Conservation (phyloP, 768 basidiomycete genomes). For the Suillus americanus region DNA sequence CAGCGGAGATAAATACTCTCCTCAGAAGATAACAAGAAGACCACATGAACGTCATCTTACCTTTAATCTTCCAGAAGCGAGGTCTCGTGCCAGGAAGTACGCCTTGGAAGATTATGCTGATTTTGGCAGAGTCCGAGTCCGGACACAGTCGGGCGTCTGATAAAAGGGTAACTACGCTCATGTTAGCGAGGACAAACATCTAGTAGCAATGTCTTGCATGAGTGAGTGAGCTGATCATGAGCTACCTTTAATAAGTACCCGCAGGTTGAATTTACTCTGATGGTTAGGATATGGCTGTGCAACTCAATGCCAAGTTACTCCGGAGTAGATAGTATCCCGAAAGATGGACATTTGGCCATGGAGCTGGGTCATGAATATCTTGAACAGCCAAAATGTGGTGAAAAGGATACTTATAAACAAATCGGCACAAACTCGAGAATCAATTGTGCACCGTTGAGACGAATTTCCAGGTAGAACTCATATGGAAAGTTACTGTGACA, state of each 20-base stretch:
- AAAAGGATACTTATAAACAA: neutral
- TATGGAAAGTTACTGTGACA: too few relatives aligned
- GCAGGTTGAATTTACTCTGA: too few relatives aligned
- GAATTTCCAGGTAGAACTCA: too few relatives aligned
- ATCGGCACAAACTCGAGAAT: neutral
- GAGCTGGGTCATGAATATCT: neutral
- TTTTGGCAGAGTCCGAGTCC: neutral
- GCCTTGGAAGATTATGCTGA: neutral
- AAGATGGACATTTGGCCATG: neutral
- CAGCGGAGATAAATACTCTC: neutral
- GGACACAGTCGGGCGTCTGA: neutral
- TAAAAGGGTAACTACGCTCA: neutral
- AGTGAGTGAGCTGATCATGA: neutral
- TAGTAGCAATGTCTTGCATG: neutral
- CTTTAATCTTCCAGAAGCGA: neutral
- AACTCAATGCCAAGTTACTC: neutral
- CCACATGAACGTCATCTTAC: conserved; percentile 1
- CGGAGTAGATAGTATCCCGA: neutral
- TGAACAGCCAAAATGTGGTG: neutral
- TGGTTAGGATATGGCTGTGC: neutral
- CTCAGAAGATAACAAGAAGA: conserved; percentile 4
- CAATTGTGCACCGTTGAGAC: too few relatives aligned
- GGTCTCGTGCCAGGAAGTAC: conserved; percentile 4
- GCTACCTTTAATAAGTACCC: neutral
- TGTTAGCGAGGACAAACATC: neutral